A percentile compares a stretch with the other conserved stretches of the same genome.
Conservation (phyloP, 192 early-diverging fungal species). For the Backusella australiensis region DNA sequence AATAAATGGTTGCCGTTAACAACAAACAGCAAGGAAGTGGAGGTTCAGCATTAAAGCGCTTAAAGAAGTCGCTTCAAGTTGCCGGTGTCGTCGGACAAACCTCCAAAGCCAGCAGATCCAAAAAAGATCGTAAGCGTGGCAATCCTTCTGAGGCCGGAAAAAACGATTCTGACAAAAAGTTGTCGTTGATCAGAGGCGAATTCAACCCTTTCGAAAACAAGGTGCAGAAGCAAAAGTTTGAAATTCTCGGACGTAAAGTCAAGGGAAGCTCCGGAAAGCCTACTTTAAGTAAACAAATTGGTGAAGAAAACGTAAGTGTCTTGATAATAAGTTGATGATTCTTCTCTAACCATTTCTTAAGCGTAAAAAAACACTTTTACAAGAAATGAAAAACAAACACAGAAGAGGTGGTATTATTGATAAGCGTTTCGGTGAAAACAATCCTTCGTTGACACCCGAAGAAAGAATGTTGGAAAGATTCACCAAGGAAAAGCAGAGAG, state of each 20-base stretch:
- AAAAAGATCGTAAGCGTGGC: constrained; percentile 60
- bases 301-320: constrained; percentile 67
- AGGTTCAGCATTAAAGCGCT: constrained; percentile 77
- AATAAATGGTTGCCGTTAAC: constrained; percentile 4
- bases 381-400: constrained; percentile 70
- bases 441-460: constrained; percentile 84
- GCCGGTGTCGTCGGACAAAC: constrained; percentile 76
- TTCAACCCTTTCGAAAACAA: constrained; percentile 94
- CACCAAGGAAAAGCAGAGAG: constrained; percentile 75
- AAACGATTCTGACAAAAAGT: constrained; percentile 51
- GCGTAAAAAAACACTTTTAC: constrained; percentile 81
- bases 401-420: constrained; percentile 81
- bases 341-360: constrained; percentile 12
- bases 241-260: constrained; percentile 78
- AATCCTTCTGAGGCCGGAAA: constrained; percentile 51
- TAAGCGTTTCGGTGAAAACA: constrained; percentile 91
- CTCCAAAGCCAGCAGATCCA: constrained; percentile 56
- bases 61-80: constrained; percentile 74
- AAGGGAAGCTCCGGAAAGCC: constrained; percentile 85
- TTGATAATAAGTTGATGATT: neutral
- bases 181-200: constrained; percentile 39
- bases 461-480: constrained; percentile 97
- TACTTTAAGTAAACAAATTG: constrained; percentile 73
- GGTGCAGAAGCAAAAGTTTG: constrained; percentile 75
- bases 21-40: constrained; percentile 25